Evolutionary conservation across 177 flowering plant genomes (phyloP).

Genomic region (Vitis hybrid): DNA sequence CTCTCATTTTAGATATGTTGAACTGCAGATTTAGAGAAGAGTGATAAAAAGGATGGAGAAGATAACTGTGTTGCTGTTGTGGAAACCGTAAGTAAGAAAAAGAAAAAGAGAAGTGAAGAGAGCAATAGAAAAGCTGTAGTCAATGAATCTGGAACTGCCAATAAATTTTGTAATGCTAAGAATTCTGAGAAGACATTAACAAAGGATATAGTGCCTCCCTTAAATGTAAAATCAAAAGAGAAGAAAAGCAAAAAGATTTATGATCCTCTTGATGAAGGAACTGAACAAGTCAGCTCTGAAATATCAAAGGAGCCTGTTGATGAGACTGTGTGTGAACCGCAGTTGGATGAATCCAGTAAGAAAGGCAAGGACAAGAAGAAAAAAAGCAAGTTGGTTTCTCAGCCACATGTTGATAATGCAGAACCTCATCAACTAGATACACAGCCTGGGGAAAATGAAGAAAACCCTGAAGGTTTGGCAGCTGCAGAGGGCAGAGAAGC

Average conservation of each 20-base stretch:
- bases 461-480: slow-evolving; percentile 13
- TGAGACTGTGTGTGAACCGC: slow-evolving; percentile 5
- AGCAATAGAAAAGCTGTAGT: neutral
- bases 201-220: neutral
- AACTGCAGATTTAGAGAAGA: slow-evolving; percentile 26
- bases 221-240: slow-evolving; percentile 18
- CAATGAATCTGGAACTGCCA: neutral
- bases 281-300: slow-evolving; percentile 2
- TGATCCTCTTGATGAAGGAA: slow-evolving; percentile 11
- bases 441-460: slow-evolving; percentile 7
- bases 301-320: slow-evolving; percentile 6
- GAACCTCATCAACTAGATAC: slow-evolving; percentile 11
- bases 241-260: slow-evolving; percentile 19
- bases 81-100: slow-evolving; percentile 22
- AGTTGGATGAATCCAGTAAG: slow-evolving; percentile 19
- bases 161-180: slow-evolving; percentile 1
- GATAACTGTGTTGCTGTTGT: neutral
- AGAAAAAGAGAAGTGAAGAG: slow-evolving; percentile 15
- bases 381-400: slow-evolving; percentile 32
- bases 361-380: slow-evolving; percentile 39
- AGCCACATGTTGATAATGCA: slow-evolving; percentile 14
- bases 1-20: slow-evolving; percentile 10
- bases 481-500: slow-evolving; percentile 3
- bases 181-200: slow-evolving; percentile 5
- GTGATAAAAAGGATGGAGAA: slow-evolving; percentile 3